phyloP scores from a whole-genome alignment of 768 basidiomycete genomes.

The Russula ochroleuca region DNA sequence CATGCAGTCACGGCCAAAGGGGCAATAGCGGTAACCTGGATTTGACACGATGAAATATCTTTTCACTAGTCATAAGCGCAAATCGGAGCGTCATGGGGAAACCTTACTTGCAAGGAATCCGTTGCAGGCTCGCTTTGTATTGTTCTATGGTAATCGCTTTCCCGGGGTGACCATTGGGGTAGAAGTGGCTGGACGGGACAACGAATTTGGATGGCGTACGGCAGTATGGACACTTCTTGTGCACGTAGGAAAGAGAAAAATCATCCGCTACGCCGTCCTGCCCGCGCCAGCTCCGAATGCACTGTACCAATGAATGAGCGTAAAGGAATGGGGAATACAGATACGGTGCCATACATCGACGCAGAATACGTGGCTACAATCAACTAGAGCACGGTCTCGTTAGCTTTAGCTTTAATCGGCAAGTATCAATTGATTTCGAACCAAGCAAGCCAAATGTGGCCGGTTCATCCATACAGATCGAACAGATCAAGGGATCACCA shows the following conservation, averaged over 20 bases:
- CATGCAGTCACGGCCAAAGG: slow-evolving; percentile 78
- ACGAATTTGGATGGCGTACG: slow-evolving; percentile 62
- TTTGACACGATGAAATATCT: slow-evolving; percentile 63
- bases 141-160: slow-evolving; percentile 49
- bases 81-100: not conserved
- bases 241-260: slow-evolving; percentile 51
- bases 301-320: slow-evolving; percentile 41
- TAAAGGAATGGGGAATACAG: not conserved
- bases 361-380: slow-evolving; percentile 78
- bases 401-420: slow-evolving; percentile 10
- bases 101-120: slow-evolving; percentile 61
- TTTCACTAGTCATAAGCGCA: not conserved
- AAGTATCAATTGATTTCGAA: slow-evolving; percentile 31
- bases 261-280: slow-evolving; percentile 50
- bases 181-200: slow-evolving; percentile 69
- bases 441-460: slow-evolving; percentile 63
- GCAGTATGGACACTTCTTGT: slow-evolving; percentile 78
- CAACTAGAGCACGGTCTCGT: slow-evolving; percentile 40
- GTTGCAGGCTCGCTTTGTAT: slow-evolving; percentile 72
- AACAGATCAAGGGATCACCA: slow-evolving; percentile 50
- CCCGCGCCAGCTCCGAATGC: slow-evolving; percentile 76
- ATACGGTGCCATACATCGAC: slow-evolving; percentile 44
- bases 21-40: slow-evolving; percentile 53
- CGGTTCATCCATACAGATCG: slow-evolving; percentile 74
- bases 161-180: slow-evolving; percentile 47